phyloP scores from a whole-genome alignment of 208 protist species.

The Trypanosoma grayi region DNA sequence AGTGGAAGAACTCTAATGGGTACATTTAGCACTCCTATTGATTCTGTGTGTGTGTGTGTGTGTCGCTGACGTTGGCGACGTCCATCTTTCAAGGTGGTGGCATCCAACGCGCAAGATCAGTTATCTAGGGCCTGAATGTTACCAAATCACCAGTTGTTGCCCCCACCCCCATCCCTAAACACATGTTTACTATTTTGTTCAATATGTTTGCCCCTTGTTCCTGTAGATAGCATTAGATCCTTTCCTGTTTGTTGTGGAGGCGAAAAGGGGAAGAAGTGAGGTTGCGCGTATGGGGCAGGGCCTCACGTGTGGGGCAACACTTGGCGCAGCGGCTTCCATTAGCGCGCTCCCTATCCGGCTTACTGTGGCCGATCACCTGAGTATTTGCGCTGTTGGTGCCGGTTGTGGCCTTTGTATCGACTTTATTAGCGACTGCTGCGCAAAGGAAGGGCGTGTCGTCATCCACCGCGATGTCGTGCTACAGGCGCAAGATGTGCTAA shows the following conservation, averaged over 20 bases:
- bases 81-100: too few relatives aligned
- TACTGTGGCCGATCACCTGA: conserved; percentile 53
- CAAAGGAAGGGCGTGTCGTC: conserved; percentile 74
- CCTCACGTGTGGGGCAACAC: conserved; percentile 58
- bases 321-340: conserved; percentile 60
- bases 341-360: conserved; percentile 48
- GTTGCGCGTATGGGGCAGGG: conserved; percentile 75
- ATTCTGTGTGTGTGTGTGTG: background rate
- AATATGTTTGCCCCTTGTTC: background rate
- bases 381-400: conserved; percentile 51
- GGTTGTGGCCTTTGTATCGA: conserved; percentile 69
- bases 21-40: conserved; percentile 10
- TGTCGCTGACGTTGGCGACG: too few relatives aligned
- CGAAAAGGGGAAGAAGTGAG: too few relatives aligned
- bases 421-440: conserved; percentile 80
- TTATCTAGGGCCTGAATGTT: too few relatives aligned
- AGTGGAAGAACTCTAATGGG: background rate
- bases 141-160: too few relatives aligned
- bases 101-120: too few relatives aligned
- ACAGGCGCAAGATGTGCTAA: conserved; percentile 69
- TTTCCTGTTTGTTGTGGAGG: conserved; percentile 2
- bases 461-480: conserved; percentile 88
- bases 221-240: background rate
- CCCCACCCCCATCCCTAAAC: too few relatives aligned
- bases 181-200: background rate